A percentile compares a stretch with the other conserved stretches of the same genome.
phyloP scores from a whole-genome alignment of 257 asterid species.

The Nicotiana attenuata region DNA sequence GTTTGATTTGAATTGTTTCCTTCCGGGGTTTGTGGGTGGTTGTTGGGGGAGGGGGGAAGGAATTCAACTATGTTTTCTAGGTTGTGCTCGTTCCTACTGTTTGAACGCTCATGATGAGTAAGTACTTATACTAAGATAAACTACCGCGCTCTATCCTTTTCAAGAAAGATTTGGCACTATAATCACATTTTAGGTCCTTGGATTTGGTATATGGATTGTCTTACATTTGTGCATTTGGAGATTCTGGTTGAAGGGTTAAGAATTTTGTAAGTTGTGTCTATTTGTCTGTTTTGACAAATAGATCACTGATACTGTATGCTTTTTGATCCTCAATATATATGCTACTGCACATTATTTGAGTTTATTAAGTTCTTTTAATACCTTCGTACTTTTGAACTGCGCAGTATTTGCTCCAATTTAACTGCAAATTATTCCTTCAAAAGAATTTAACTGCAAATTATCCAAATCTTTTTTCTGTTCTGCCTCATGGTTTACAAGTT shows the following conservation, averaged over 20 bases:
- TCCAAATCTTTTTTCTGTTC: not conserved
- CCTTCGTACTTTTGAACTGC: not conserved
- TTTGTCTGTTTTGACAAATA: not conserved
- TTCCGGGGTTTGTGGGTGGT: not conserved
- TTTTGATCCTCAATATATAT: not conserved
- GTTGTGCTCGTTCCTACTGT: not conserved
- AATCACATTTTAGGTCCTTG: not conserved
- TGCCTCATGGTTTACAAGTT: not conserved
- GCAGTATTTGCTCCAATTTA: not conserved
- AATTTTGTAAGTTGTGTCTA: not conserved
- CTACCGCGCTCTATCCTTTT: not conserved
- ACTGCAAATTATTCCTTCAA: not conserved
- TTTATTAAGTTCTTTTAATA: not conserved
- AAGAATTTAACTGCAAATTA: not conserved
- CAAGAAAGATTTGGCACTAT: not conserved
- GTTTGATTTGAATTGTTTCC: not conserved
- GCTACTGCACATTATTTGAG: not conserved
- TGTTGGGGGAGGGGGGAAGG: not conserved
- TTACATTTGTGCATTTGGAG: not conserved
- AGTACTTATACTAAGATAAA: not conserved
- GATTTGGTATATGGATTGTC: not conserved
- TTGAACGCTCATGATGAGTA: not conserved
- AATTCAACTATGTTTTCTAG: not conserved
- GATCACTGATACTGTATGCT: not conserved
- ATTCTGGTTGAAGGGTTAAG: not conserved